phyloP scores from a whole-genome alignment of 2,329 filamentous ascomycete genomes.

The Apiospora marii region DNA sequence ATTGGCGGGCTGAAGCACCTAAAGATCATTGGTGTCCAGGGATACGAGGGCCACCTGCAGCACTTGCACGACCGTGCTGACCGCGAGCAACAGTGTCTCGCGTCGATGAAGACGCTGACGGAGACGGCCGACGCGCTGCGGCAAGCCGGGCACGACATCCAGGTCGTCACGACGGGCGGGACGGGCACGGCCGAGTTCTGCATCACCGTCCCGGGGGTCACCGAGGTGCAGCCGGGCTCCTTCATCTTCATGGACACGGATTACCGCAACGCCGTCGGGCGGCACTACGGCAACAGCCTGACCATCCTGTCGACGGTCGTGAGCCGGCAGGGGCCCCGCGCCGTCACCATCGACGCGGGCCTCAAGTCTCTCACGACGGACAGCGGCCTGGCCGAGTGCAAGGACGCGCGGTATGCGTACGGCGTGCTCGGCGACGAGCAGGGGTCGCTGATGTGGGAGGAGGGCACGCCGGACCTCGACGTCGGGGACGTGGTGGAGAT shows the following conservation, averaged over 20 bases:
- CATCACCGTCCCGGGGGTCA: conserved; percentile 56
- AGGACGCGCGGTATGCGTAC: conserved; percentile 51
- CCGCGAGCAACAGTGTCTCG: conserved; percentile 51
- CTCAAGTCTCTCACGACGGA: conserved; percentile 60
- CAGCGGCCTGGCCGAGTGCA: conserved; percentile 58
- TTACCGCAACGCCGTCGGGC: conserved; percentile 60
- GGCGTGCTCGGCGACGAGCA: conserved; percentile 58
- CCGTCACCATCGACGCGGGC: conserved; percentile 57
- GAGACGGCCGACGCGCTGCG: conserved; percentile 52
- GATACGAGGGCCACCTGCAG: conserved; percentile 62
- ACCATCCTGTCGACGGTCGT: conserved; percentile 57
- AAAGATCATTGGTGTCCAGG: conserved; percentile 57
- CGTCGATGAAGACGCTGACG: conserved; percentile 54
- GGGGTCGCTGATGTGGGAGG: conserved; percentile 54
- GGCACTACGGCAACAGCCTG: conserved; percentile 56
- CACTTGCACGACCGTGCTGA: conserved; percentile 55
- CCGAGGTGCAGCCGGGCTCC: conserved; percentile 61
- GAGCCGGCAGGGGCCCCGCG: conserved; percentile 52
- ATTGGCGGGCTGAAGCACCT: conserved; percentile 48
- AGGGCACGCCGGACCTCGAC: conserved; percentile 42
- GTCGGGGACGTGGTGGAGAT: conserved; percentile 59
- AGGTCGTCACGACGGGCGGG: conserved; percentile 60
- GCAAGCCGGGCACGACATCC: conserved; percentile 49
- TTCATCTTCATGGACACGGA: conserved; percentile 67
- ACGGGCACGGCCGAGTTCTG: conserved; percentile 63